Percentiles rank a stretch among this genome's conserved stretches.
phyloP scores from a whole-genome alignment of 495 filamentous ascomycete species.

The Clohesyomyces aquaticus region DNA sequence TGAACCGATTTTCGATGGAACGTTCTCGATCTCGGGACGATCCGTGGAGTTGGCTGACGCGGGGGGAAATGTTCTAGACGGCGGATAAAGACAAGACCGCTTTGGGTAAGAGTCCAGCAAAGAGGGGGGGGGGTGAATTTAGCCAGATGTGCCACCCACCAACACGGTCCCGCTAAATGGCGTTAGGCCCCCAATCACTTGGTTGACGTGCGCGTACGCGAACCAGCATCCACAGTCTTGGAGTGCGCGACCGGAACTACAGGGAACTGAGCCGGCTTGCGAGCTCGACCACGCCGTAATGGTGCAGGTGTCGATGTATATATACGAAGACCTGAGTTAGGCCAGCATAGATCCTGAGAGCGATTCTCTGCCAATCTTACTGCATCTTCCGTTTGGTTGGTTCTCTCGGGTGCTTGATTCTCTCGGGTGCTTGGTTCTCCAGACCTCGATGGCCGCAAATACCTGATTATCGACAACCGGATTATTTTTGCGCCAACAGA shows the following conservation, averaged over 20 bases:
- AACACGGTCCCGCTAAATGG: slow-evolving; percentile 1
- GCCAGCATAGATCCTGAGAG: background rate
- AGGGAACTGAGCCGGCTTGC: slow-evolving; percentile 1
- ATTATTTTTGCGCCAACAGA: background rate
- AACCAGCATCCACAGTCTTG: background rate
- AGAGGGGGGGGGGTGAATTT: slow-evolving; percentile 2
- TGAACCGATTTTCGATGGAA: background rate
- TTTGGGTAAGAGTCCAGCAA: slow-evolving; percentile 1
- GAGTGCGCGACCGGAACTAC: background rate
- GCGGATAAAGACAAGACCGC: background rate
- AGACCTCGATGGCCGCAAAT: background rate
- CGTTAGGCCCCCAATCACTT: slow-evolving; percentile 2
- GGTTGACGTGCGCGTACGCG: background rate
- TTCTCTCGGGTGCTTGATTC: background rate
- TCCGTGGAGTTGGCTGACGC: slow-evolving; percentile 1
- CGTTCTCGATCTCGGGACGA: background rate
- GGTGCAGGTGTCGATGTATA: slow-evolving; percentile 1
- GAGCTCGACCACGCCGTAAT: background rate
- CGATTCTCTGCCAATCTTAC: background rate
- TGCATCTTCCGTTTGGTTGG: background rate
- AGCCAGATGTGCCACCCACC: slow-evolving; percentile 1
- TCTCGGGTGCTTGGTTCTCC: no score
- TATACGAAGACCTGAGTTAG: slow-evolving; percentile 1
- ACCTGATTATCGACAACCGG: background rate
- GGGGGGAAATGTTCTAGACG: slow-evolving; percentile 1